Base-by-base conservation (phyloP, 805 yeast genomes). In the Candida dajiaensis region DNA sequence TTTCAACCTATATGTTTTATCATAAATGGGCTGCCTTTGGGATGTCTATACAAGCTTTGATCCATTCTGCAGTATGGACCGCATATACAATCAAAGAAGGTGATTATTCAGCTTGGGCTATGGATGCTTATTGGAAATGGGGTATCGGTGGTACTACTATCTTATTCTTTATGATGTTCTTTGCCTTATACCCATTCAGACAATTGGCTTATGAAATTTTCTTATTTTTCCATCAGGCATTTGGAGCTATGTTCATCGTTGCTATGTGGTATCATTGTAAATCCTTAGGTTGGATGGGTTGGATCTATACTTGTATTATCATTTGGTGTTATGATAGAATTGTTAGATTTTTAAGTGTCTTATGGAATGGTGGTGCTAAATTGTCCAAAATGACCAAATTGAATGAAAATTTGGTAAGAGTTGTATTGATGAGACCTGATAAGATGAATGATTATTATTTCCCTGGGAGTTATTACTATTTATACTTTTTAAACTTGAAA, bases 241-340 rank as follows among this genome's bases (percentile, higher is more conserved):
- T 83, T 49, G 88, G 81, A 9, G 63, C 73, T 7, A 54, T 73
- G 12, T 78, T 81, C 56, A 67, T 81, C 26, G 68, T 71, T 8
- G 73, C 79, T 41, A 73, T 77, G 52, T 85, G 82, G 80, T 67
- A 69, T 40, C 95, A 88, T 63, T 71, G 81, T 57, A 65, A 51
- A 41, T 73, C 66, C n/a, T 47, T 71, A 44, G 76, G 75, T 1
- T 77, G 78, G 73, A 70, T 72, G 53, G 74, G 70, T 46, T 78
- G 73, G 66, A 55, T 74, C 19, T 79, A 76, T 47, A 74, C 79
- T 5, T 58, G 81, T 9, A 72, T 78, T 49, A 82, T 78, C 0
- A 69, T 88, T 9, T 89, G 96, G 96, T 73, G 69, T 2, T 71
- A 79, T 52, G 95, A 89, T 58, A 69, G 90, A 46, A 49, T 78